Evolutionary conservation across 305 asterid species (phyloP).

Genomic region (Solanum hybrid): DNA sequence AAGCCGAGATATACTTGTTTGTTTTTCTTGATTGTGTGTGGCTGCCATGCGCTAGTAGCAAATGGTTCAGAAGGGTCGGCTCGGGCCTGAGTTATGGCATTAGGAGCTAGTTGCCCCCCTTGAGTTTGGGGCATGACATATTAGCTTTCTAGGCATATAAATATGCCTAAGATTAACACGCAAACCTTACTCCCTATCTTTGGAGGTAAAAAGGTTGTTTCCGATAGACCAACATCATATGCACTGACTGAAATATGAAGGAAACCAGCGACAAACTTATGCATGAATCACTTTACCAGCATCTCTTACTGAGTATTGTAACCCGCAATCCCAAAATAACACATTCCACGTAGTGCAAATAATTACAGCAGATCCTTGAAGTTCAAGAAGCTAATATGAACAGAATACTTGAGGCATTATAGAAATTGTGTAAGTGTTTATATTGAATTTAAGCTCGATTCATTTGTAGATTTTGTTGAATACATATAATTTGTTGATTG

Average conservation of each 20-base stretch:
- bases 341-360: background rate
- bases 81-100: too few relatives aligned
- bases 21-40: too few relatives aligned
- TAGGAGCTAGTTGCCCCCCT: too few relatives aligned
- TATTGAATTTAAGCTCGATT: too few relatives aligned
- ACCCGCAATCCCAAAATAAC: background rate
- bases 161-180: too few relatives aligned
- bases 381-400: background rate
- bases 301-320: background rate
- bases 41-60: too few relatives aligned
- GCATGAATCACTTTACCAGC: background rate
- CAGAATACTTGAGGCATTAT: background rate
- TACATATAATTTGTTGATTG: background rate
- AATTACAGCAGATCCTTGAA: background rate
- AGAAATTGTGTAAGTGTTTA: background rate
- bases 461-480: too few relatives aligned
- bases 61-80: too few relatives aligned
- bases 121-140: too few relatives aligned
- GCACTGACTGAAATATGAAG: background rate
- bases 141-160: too few relatives aligned
- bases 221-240: background rate
- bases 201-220: background rate
- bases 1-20: too few relatives aligned
- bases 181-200: background rate
- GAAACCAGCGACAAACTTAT: background rate